These are phyloP conservation scores for Saccharum officinarum DNA, from an alignment of 176 grass and related monocot species.

Conservation along the genomic window DNA sequence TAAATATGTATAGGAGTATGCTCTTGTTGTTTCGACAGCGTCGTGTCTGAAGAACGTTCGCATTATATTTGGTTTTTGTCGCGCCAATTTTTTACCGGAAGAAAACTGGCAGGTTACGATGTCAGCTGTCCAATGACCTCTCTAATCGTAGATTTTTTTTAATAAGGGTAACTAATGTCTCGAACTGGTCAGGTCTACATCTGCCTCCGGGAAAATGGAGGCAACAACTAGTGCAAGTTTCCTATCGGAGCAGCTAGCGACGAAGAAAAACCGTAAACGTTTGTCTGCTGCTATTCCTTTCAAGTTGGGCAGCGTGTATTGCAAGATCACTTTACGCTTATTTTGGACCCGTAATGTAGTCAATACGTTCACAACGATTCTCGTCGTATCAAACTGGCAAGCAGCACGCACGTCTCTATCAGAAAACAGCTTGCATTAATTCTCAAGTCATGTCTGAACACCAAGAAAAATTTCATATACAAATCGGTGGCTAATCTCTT, in stretches of 20 bases:
- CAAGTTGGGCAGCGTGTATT: constrained; percentile 16
- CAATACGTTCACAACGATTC: constrained; percentile 35
- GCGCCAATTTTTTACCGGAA: not conserved
- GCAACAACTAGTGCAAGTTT: not conserved
- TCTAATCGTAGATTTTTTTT: too few species aligned
- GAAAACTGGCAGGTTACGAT: constrained; percentile 2
- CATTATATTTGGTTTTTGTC: not conserved
- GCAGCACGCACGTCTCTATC: constrained; percentile 11
- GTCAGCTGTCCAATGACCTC: not conserved
- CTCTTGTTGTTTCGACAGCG: constrained; percentile 25
- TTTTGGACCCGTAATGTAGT: constrained; percentile 11
- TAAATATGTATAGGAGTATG: not conserved
- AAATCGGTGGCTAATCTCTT: not conserved
- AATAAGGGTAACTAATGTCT: not conserved
- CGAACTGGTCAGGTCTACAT: constrained; percentile 13
- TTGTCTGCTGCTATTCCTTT: constrained; percentile 3
- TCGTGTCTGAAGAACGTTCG: not conserved
- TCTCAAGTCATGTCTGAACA: not conserved
- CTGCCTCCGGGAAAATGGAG: constrained; percentile 17
- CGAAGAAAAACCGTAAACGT: constrained; percentile 15
- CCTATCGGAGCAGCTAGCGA: not conserved
- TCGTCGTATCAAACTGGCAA: not conserved
- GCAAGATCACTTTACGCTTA: constrained; percentile 14
- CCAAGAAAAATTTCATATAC: not conserved
- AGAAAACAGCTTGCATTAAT: not conserved